A percentile compares a stretch with the other conserved stretches of the same genome.
Evolutionary conservation across 345 rosid genomes (phyloP).

Genomic region (Moringa oleifera): DNA sequence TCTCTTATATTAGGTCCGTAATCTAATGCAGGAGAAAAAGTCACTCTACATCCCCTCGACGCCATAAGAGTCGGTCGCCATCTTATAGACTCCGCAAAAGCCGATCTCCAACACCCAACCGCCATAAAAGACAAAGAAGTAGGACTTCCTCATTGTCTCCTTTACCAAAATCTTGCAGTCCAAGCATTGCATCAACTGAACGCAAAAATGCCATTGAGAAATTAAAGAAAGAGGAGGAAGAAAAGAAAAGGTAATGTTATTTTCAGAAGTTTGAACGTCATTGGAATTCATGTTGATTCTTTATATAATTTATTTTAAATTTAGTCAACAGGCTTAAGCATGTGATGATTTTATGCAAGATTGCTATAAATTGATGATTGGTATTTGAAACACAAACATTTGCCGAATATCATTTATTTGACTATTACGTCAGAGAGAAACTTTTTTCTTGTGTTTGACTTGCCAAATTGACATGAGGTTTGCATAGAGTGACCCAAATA

Average conservation of each 20-base stretch:
- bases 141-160: conserved; percentile 26
- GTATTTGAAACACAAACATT: too few species aligned
- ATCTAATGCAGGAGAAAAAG: conserved; percentile 30
- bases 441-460: too few species aligned
- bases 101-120: conserved; percentile 30
- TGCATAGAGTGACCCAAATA: too few species aligned
- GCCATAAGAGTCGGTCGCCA: conserved; percentile 33
- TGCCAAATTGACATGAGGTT: too few species aligned
- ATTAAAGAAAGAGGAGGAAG: conserved; percentile 48
- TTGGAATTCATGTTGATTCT: neutral
- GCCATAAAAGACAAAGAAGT: conserved; percentile 19
- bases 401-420: too few species aligned
- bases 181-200: conserved; percentile 24
- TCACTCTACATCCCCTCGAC: conserved; percentile 31
- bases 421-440: too few species aligned
- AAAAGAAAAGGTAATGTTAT: conserved; percentile 42
- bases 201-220: conserved; percentile 29
- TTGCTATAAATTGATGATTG: too few species aligned
- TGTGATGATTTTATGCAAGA: too few species aligned
- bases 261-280: neutral
- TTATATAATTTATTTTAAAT: too few species aligned
- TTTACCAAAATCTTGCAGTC: conserved; percentile 25
- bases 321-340: too few species aligned
- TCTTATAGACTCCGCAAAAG: conserved; percentile 36
- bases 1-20: neutral